Evolutionary conservation across 192 early-diverging fungal genomes (phyloP), one percentile per base, ranked within the genome.

Genomic region (Mortierella claussenii): DNA sequence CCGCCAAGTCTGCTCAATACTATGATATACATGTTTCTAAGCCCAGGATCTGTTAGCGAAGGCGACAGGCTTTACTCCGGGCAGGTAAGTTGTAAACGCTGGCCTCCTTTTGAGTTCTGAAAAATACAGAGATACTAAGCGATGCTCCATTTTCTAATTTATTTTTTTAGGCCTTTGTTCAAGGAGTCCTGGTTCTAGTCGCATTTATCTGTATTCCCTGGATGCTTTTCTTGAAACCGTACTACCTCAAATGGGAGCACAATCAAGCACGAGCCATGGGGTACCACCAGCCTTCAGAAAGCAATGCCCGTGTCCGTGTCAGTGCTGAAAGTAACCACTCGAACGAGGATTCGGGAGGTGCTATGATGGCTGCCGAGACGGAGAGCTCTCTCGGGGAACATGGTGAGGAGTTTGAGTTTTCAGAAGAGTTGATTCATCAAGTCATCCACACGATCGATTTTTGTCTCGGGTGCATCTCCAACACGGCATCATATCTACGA

Each of bases 361-460:
- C n/a, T n/a, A n/a, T n/a, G n/a, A n/a, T n/a, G n/a, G n/a, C n/a
- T n/a, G n/a, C n/a, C n/a, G n/a, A n/a, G n/a, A n/a, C n/a, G n/a
- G n/a, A n/a, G n/a, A n/a, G n/a, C n/a, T n/a, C n/a, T n/a, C n/a
- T n/a, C n/a, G n/a, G 32, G 12, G 58, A 70, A 23, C 52, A 51
- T 33, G 58, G 52, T 7, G 60, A 89, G 74, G 69, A 89, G 55
- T 97, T 97, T 86, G 97, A 99, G 63, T 99, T 99, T 85, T 86
- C 91, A 40, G 98, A 98, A 58, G 87, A 92, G 60, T 92, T 98
- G 92, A 96, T 99, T 69, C 93, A 98, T 84, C 96, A 97, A 81
- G 85, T 89, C 21, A 98, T 99, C 70, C 98, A 99, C 79, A 98
- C 97, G 8, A 98, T 99, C 69, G 98, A 99, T 80, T 99, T 96